A percentile compares a stretch with the other conserved stretches of the same genome.
Conservation (phyloP, 768 basidiomycete species). For the Pleurotus tuber-regium region DNA sequence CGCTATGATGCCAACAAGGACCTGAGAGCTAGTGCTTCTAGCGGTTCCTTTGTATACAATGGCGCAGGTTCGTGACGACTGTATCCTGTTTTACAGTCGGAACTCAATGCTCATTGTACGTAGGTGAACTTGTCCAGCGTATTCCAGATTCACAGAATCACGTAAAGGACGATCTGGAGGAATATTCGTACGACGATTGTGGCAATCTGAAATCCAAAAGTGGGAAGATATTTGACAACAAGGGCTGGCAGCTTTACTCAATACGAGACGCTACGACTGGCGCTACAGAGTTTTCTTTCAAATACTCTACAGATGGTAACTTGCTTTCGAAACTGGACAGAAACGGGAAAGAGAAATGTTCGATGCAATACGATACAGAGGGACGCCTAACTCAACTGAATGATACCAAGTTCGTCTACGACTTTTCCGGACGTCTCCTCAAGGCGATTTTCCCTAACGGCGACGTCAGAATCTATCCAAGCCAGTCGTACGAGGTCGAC, state of each 20-base stretch:
- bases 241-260: constrained; percentile 12
- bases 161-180: not conserved
- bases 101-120: not conserved
- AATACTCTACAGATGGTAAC: constrained; percentile 2
- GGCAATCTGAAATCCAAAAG: constrained; percentile 10
- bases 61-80: not conserved
- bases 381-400: not conserved
- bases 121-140: not conserved
- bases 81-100: no score
- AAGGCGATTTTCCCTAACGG: constrained; percentile 3
- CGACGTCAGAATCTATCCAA: constrained; percentile 5
- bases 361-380: constrained; percentile 7
- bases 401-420: constrained; percentile 10
- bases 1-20: constrained; percentile 3
- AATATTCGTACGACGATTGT: constrained; percentile 6
- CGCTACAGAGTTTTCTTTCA: not conserved
- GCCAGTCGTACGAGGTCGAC: constrained; percentile 8
- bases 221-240: constrained; percentile 10
- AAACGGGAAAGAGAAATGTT: not conserved
- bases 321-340: not conserved
- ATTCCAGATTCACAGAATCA: not conserved
- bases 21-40: not conserved
- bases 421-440: constrained; percentile 12
- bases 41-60: not conserved
- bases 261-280: constrained; percentile 4